Evolutionary conservation across 331 rosid species (phyloP), one percentile per base, ranked within the genome.

Genomic region (Spiraea crenata): DNA sequence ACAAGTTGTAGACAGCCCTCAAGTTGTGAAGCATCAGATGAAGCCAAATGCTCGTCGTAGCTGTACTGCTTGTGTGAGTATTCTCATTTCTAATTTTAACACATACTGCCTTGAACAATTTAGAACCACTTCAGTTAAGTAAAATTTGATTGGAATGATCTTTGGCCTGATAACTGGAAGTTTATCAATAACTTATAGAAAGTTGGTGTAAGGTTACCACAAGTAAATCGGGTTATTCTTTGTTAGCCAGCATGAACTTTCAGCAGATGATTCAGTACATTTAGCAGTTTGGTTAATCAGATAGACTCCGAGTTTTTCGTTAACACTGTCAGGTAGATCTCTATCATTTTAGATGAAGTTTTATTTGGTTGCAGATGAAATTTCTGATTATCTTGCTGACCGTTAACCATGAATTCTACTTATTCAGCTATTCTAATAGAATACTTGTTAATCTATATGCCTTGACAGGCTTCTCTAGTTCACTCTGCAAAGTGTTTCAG

Each of bases 41-140:
- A 82, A 66, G 69, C 68, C 76, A 56, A 56, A 57, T 44, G 52
- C 7, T 14, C 34, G 19, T n/a, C 19, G 64, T 16, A 50, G 77
- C 14, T 74, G 48, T 16, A 82, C 79, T 47, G 81, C 74, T 40
- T 59, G 44, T 75, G 83, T 75, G 64, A 63, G 79, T 39, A 40
- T 59, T 74, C 6, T 8, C 38, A 15, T 31, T 31, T 51, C 46
- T 68, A 49, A 12, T 69, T 54, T 37, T 44, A 50, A 7, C 11
- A 40, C 49, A 41, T 41, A 41, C 19, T 62, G 7, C n/a, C 19
- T 14, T 41, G 19, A 63, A 10, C n/a, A 41, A 19, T 25, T 25
- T 25, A 14, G 8, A 55, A 47, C 20, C 9, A 9, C 19, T 7
- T 40, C n/a, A 41, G 5, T 41, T 17, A 37, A 40, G 14, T 16